A percentile compares a stretch with the other conserved stretches of the same genome.
Evolutionary conservation across 192 early-diverging fungal genomes (phyloP).

Genomic region (Coemansia sp.): DNA sequence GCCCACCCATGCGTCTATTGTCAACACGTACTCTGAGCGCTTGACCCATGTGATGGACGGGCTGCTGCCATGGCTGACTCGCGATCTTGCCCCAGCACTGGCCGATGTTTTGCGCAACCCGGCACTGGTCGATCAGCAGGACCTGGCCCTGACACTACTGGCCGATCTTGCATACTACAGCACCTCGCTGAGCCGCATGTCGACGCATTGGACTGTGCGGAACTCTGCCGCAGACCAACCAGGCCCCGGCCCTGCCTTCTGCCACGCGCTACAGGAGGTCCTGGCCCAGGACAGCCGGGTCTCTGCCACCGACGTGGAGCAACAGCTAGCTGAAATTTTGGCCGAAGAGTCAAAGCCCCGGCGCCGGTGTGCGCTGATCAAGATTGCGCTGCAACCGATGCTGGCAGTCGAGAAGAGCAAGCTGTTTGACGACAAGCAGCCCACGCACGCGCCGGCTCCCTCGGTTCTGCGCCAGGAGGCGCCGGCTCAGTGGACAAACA

Average conservation of each 20-base stretch:
- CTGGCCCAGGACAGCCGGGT: neutral
- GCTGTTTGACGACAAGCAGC: conserved; percentile 10
- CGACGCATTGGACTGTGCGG: conserved; percentile 19
- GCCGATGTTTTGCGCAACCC: conserved; percentile 11
- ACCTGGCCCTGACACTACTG: conserved; percentile 4
- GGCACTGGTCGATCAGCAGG: conserved; percentile 20
- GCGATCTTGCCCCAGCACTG: neutral
- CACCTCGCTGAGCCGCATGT: conserved; percentile 14
- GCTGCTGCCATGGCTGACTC: conserved; percentile 9
- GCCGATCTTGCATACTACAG: conserved; percentile 16
- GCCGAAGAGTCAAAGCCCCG: neutral
- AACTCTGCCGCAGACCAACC: conserved; percentile 18
- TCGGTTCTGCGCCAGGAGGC: neutral
- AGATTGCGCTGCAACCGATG: conserved; percentile 17
- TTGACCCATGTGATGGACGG: neutral
- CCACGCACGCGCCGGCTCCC: neutral
- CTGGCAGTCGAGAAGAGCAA: conserved; percentile 36
- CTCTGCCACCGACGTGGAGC: conserved; percentile 4
- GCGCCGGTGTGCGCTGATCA: conserved; percentile 21
- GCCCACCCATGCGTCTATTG: conserved; percentile 20
- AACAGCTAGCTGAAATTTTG: conserved; percentile 1
- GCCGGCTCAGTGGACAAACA: conserved; percentile 16
- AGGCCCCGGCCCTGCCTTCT: conserved; percentile 20
- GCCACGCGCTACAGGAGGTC: conserved; percentile 2
- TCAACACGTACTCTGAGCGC: conserved; percentile 10